phyloP scores from a whole-genome alignment of 1,284 basidiomycete genomes.

The Ganoderma multipileum region DNA sequence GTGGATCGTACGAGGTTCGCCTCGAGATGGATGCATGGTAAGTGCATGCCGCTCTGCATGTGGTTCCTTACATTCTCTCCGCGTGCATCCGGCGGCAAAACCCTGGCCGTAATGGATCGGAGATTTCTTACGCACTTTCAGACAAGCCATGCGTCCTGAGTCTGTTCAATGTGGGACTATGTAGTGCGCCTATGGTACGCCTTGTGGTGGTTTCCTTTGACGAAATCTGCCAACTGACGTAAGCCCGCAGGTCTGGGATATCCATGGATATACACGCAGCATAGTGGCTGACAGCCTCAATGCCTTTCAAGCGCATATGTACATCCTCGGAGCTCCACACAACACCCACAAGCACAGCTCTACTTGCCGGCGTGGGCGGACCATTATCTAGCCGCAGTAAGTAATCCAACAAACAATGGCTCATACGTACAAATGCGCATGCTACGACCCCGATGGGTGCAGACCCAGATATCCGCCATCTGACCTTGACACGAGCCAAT shows the following conservation, averaged over 20 bases:
- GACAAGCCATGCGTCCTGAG: not conserved
- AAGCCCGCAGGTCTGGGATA: not conserved
- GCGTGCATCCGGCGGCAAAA: not conserved
- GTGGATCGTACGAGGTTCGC: constrained; percentile 19
- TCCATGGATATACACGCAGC: constrained; percentile 1
- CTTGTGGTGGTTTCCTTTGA: not conserved
- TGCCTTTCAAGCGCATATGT: not conserved
- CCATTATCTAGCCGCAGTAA: constrained; percentile 3
- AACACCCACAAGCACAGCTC: not conserved
- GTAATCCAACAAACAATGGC: not conserved
- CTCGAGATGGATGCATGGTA: constrained; percentile 22
- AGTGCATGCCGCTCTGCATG: constrained; percentile 9
- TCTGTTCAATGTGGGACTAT: not conserved
- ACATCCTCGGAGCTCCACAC: constrained; percentile 1
- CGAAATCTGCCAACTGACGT: not conserved
- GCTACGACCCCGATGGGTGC: too few relatives aligned
- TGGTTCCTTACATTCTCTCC: not conserved
- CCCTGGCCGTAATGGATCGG: not conserved
- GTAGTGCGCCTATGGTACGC: not conserved
- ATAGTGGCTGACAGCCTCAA: not conserved
- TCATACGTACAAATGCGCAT: not conserved
- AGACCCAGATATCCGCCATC: not conserved
- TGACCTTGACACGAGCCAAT: constrained; percentile 11
- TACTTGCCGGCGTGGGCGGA: not conserved
- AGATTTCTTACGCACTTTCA: constrained; percentile 2